Base-by-base conservation (phyloP, 192 early-diverging fungal species). In the Haplosporangium gracile region DNA sequence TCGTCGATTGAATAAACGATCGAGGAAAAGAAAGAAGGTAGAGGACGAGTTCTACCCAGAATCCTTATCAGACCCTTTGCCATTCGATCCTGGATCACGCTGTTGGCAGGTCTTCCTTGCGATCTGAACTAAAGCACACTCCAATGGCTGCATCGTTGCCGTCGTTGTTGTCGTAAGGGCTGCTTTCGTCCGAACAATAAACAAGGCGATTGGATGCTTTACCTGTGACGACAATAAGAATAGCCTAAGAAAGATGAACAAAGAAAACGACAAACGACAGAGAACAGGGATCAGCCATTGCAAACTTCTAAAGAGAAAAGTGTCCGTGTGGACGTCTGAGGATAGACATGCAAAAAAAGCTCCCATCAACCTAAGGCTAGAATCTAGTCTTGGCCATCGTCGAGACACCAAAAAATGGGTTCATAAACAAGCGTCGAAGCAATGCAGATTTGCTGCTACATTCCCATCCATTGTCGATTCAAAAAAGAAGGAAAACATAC, bases 141-240 rank as follows among this genome's bases (percentile, higher is more conserved):
- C 29, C 49, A 51, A 13, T 65, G 60, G 29, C 29, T 32, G 60
- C 26, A 65, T 65, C 26, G 11, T 2, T 2, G 32, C 32, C 29
- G 26, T 65, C 26, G 29, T 65, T 11, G 60, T 65, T 32, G 60
- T 45, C 9, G 72, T 36, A 20, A 29, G 45, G 26, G 32, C 38
- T 13, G 32, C 15, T 1, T 24, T 51, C 10, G 39, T 29, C 26
- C 16, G 43, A 29, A 18, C 43, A 29, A 45, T 73, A n/a, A 47
- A 24, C 16, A 34, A 32, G 29, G 43, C 2, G 43, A 51, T 57
- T 57, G 55, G 55, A 32, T 26, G 60, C 60, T 57, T 79, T 88
- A 90, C 87, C 88, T 77, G 89, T 85, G 18, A 85, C 88, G 49
- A 90, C 88, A 75, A 89, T 90, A 18, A 87, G 74, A 57, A 89